Percentiles rank a stretch among this genome's conserved stretches.
phyloP scores from a whole-genome alignment of 2,329 filamentous ascomycete genomes.

The Esteya vermicola region DNA sequence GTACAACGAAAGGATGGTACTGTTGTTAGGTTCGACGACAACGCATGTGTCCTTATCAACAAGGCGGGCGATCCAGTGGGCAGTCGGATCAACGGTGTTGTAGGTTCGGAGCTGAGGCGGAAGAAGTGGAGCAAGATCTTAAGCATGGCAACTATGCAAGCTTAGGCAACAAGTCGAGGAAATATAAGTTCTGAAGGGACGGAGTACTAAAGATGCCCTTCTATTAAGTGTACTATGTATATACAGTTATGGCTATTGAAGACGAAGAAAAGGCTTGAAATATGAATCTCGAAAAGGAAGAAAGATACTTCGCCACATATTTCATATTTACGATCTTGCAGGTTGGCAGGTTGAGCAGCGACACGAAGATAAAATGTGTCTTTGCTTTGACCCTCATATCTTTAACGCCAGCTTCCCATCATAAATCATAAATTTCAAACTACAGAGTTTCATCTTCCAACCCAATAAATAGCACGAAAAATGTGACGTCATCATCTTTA shows the following conservation, averaged over 20 bases:
- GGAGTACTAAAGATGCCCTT: too few species aligned
- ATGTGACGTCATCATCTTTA: conserved; percentile 18
- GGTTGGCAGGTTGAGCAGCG: too few species aligned
- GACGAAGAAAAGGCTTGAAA: neutral
- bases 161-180: too few species aligned
- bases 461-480: neutral
- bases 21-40: conserved; percentile 89
- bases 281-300: neutral
- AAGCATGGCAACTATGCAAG: conserved; percentile 70
- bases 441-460: too few species aligned
- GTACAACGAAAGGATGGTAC: conserved; percentile 78
- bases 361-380: too few species aligned
- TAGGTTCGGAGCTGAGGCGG: conserved; percentile 75
- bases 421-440: too few species aligned
- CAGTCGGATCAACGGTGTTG: conserved; percentile 79
- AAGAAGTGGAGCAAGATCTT: conserved; percentile 98
- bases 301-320: neutral
- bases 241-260: too few species aligned
- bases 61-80: conserved; percentile 94
- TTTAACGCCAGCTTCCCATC: too few species aligned
- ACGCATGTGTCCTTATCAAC: conserved; percentile 93
- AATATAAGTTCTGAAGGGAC: too few species aligned
- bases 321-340: neutral
- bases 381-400: too few species aligned
- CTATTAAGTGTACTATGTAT: too few species aligned